phyloP scores from a whole-genome alignment of 495 filamentous ascomycete species.

The Cudoniella acicularis region DNA sequence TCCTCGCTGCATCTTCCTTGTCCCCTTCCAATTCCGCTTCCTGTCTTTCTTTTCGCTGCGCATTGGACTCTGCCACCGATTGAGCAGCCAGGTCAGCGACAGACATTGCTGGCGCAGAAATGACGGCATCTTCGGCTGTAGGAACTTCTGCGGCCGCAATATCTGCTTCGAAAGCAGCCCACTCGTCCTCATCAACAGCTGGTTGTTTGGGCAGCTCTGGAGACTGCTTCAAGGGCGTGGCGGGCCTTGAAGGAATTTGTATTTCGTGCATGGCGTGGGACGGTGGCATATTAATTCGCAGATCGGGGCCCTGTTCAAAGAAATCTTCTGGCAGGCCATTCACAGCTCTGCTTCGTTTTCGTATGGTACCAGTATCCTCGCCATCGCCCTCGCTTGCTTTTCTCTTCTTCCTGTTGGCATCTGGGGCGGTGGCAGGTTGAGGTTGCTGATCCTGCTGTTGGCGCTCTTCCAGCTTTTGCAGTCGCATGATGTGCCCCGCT shows the following conservation, averaged over 20 bases:
- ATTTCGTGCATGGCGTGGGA: constrained; percentile 30
- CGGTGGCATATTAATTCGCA: not conserved
- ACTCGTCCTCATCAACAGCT: constrained; percentile 74
- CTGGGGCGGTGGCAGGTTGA: not conserved
- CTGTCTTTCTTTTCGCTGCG: constrained; percentile 46
- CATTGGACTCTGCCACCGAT: constrained; percentile 51
- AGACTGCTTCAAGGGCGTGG: constrained; percentile 37
- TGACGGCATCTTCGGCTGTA: constrained; percentile 48
- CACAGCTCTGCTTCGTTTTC: constrained; percentile 25
- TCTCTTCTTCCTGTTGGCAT: constrained; percentile 22
- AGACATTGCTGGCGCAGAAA: constrained; percentile 66
- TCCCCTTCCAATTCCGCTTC: constrained; percentile 71
- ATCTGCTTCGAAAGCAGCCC: constrained; percentile 89
- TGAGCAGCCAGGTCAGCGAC: constrained; percentile 70
- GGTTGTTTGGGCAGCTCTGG: constrained; percentile 5
- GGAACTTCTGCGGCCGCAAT: constrained; percentile 50
- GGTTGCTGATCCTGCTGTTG: constrained; percentile 4
- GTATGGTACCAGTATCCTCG: constrained; percentile 35
- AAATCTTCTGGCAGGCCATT: constrained; percentile 22
- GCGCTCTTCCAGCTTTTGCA: constrained; percentile 21
- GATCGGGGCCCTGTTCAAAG: constrained; percentile 12
- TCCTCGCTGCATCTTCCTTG: constrained; percentile 77
- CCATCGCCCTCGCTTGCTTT: constrained; percentile 28
- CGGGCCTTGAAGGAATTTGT: constrained; percentile 52
- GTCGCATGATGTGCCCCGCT: constrained; percentile 37